Conservation (phyloP, 73 alveolate species). For the Breviolum minutum region DNA sequence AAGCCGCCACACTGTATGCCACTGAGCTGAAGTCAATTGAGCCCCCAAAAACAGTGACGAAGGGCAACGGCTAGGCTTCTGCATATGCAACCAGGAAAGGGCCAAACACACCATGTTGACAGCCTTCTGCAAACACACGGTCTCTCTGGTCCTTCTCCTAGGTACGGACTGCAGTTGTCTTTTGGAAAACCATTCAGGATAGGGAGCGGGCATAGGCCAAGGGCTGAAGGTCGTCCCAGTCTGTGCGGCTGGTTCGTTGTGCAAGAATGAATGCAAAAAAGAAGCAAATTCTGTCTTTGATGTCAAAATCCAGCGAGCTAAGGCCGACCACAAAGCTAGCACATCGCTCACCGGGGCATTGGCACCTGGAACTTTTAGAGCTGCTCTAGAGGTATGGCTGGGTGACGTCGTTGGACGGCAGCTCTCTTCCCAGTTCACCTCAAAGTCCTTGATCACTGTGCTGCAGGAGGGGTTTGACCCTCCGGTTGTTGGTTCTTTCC, state of each 20-base stretch:
- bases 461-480: neutral
- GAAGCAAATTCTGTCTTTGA: neutral
- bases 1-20: neutral
- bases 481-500: neutral
- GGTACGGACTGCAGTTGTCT: neutral
- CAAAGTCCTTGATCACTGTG: too few relatives aligned
- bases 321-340: neutral
- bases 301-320: neutral
- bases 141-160: neutral
- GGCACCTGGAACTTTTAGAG: neutral
- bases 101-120: neutral
- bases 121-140: neutral
- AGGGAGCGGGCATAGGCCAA: slow-evolving; percentile 21
- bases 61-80: neutral
- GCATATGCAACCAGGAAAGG: neutral
- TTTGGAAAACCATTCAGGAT: neutral
- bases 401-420: too few relatives aligned
- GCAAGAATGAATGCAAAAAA: neutral
- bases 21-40: neutral
- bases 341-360: neutral
- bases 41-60: neutral
- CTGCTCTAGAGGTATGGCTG: too few relatives aligned
- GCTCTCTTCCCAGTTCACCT: too few relatives aligned
- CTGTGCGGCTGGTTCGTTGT: neutral
- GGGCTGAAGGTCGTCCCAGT: neutral